Evolutionary conservation across 2,329 filamentous ascomycete species (phyloP).

Genomic region (Fusarium nematophilum): DNA sequence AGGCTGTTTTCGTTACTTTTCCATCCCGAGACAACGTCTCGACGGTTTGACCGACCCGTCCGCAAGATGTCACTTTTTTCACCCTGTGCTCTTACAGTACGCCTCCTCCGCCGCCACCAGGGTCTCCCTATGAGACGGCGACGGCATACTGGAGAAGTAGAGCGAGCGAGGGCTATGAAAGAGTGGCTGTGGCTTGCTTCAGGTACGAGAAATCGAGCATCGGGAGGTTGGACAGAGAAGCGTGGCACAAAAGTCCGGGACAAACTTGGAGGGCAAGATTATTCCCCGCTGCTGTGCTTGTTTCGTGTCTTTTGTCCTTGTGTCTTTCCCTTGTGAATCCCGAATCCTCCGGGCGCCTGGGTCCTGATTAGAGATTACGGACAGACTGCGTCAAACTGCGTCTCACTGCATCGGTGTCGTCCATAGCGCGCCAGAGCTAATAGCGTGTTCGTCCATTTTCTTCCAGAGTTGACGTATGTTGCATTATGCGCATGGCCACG

Average conservation of each 20-base stretch:
- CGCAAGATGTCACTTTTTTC: neutral
- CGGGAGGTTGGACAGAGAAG: constrained; percentile 18
- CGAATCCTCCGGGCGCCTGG: constrained; percentile 12
- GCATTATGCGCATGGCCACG: constrained; percentile 22
- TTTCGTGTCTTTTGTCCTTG: constrained; percentile 9
- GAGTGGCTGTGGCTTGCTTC: neutral
- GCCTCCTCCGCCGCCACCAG: constrained; percentile 26
- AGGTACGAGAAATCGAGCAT: constrained; percentile 4
- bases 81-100: neutral
- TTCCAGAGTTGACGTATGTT: constrained; percentile 19
- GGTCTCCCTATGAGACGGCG: constrained; percentile 7
- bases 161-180: neutral
- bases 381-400: constrained; percentile 15
- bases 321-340: neutral
- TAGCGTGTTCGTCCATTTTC: constrained; percentile 11
- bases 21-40: constrained; percentile 20
- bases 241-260: constrained; percentile 13
- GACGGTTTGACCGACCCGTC: constrained; percentile 7
- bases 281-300: constrained; percentile 27
- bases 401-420: constrained; percentile 32
- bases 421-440: constrained; percentile 8
- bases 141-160: neutral
- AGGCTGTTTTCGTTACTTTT: constrained; percentile 15
- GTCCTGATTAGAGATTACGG: constrained; percentile 18
- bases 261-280: constrained; percentile 9